These are phyloP conservation scores for Suillus bovinus DNA, from an alignment of 768 basidiomycete genomes.

Conservation along the genomic window DNA sequence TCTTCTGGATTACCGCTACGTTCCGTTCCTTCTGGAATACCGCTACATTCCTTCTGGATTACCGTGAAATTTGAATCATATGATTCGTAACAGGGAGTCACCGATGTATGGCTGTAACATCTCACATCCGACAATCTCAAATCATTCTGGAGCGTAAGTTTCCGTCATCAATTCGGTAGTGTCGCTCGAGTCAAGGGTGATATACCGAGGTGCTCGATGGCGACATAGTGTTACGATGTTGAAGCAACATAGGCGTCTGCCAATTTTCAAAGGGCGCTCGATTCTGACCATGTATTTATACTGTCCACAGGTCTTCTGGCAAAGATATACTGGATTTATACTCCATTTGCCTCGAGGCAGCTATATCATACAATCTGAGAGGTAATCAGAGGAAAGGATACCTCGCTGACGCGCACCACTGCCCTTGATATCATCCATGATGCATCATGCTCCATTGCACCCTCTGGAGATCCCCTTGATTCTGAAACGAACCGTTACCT, in stretches of 20 bases:
- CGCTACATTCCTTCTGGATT: neutral
- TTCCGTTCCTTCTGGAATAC: neutral
- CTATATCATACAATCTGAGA: neutral
- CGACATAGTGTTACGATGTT: neutral
- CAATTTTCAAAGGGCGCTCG: neutral
- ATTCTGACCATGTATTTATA: neutral
- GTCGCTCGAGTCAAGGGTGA: neutral
- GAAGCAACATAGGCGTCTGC: neutral
- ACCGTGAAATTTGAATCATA: no score
- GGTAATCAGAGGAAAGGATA: neutral
- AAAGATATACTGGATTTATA: neutral
- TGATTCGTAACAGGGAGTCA: neutral
- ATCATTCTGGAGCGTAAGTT: neutral
- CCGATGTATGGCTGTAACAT: constrained; percentile 2
- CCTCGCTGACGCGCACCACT: neutral
- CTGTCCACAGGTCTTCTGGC: neutral
- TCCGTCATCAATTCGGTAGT: neutral
- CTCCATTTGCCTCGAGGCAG: constrained; percentile 2
- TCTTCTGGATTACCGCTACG: neutral
- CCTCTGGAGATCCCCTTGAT: neutral
- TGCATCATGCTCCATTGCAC: neutral
- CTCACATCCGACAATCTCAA: constrained; percentile 6
- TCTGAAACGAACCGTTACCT: constrained; percentile 1
- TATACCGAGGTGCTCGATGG: neutral
- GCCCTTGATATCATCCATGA: constrained; percentile 1